These are phyloP conservation scores for Rhododendron williamsianum DNA, from an alignment of 148 eudicot genomes.

Conservation along the genomic window DNA sequence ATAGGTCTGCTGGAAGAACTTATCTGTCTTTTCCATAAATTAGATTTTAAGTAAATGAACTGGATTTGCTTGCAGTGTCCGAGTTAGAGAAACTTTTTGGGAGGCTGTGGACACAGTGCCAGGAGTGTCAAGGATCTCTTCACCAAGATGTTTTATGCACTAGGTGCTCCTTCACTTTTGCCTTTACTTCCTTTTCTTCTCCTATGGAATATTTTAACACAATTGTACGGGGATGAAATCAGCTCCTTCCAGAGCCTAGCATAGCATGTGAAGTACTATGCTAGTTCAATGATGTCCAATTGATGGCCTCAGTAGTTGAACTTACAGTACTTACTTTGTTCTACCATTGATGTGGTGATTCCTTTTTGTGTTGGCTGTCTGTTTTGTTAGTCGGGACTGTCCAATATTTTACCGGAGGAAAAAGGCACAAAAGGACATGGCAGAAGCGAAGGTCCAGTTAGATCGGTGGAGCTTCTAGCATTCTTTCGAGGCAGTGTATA, in stretches of 20 bases:
- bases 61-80: slow-evolving; percentile 50
- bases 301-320: not conserved
- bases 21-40: not conserved
- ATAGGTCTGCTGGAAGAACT: not conserved
- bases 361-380: not conserved
- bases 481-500: not conserved
- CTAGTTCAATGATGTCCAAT: not conserved
- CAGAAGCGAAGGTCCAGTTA: slow-evolving; percentile 84
- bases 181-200: not conserved
- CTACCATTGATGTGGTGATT: not conserved
- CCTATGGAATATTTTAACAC: too few species aligned
- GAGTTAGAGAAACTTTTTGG: slow-evolving; percentile 92
- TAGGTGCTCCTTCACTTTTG: slow-evolving; percentile 40
- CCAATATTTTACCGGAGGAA: slow-evolving; percentile 99
- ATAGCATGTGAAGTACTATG: not conserved
- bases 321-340: not conserved
- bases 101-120: slow-evolving; percentile 97
- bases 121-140: slow-evolving; percentile 99
- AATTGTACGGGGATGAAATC: not conserved
- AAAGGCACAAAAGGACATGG: slow-evolving; percentile 99
- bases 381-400: slow-evolving; percentile 76
- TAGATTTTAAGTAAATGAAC: not conserved
- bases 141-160: slow-evolving; percentile 99
- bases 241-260: not conserved
- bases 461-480: slow-evolving; percentile 82